phyloP scores from a whole-genome alignment of 1,284 basidiomycete species.

The Caloboletus inedulis region DNA sequence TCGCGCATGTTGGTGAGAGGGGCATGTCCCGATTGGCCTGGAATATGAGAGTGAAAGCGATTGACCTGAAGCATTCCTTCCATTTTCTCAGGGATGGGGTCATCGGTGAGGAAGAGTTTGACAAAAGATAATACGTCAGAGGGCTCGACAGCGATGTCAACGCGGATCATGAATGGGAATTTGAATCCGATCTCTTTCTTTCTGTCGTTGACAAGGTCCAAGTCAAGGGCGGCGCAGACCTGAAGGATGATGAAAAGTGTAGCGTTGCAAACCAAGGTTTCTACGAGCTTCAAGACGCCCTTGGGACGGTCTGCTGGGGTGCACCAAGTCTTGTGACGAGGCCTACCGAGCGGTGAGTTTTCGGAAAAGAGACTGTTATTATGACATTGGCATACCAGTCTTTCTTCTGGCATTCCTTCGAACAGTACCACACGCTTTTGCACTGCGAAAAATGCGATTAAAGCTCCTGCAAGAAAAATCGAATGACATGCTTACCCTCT shows the following conservation, averaged over 20 bases:
- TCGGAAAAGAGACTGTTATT: background rate
- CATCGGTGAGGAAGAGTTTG: slow-evolving; percentile 15
- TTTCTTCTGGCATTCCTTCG: slow-evolving; percentile 22
- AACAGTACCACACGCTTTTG: slow-evolving; percentile 30
- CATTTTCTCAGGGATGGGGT: slow-evolving; percentile 4
- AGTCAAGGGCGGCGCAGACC: slow-evolving; percentile 19
- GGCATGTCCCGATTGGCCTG: slow-evolving; percentile 5
- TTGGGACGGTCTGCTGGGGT: slow-evolving; percentile 20
- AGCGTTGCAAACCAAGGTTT: slow-evolving; percentile 19
- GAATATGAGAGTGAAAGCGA: slow-evolving; percentile 15
- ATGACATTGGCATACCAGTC: slow-evolving; percentile 12
- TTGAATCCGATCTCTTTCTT: slow-evolving; percentile 18
- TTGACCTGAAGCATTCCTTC: slow-evolving; percentile 31
- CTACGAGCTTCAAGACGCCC: slow-evolving; percentile 21
- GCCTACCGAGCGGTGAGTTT: slow-evolving; percentile 11
- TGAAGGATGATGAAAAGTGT: slow-evolving; percentile 18
- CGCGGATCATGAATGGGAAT: slow-evolving; percentile 22
- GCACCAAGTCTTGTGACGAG: slow-evolving; percentile 23
- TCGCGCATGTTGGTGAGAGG: slow-evolving; percentile 16
- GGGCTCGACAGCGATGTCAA: slow-evolving; percentile 27
- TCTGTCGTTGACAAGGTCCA: slow-evolving; percentile 15
- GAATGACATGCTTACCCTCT: slow-evolving; percentile 1
- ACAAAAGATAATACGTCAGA: slow-evolving; percentile 13
- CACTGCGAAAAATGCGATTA: slow-evolving; percentile 31
- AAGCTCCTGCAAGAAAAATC: background rate